Base-by-base conservation (phyloP, 768 basidiomycete species). In the Naganishia vaughanmartiniae region DNA sequence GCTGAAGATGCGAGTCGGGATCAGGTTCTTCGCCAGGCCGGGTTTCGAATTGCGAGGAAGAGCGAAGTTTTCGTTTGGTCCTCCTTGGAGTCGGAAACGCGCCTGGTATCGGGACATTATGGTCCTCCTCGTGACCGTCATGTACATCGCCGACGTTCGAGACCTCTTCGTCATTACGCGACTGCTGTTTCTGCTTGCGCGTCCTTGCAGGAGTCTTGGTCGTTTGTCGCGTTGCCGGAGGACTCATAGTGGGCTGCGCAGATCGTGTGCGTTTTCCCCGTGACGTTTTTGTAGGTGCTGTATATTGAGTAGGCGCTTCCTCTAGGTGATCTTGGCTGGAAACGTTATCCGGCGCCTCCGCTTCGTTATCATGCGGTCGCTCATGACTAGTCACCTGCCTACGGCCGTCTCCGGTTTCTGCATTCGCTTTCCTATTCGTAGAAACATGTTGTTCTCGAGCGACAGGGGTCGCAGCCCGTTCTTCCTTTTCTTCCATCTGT, bases 181-280 rank as follows among this genome's bases (percentile, higher is more conserved):
- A 10, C 24, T 58, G n/a, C 19, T 63, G 39, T 42, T 63, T 63
- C 24, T 63, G 60, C 24, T 45, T 42, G 5, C 60, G 60, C 11
- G 60, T 63, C 30, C 60, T 63, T 10, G 60, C 60, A 14, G 60
- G 60, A 26, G 60, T 63, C 19, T 63, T 63, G n/a, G 39, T 26
- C 4, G 28, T 63, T 17, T 14, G 36, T 19, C 60, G 21, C 12
- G 36, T 46, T 30, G 36, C 39, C n/a, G 60, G 60, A 5, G 60
- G 60, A 30, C 60, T 63, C 26, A 26, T 24, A 12, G 60, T 36
- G 19, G 30, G 57, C 36, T 39, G 57, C 33, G 17, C 24, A 33
- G 57, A 58, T n/a, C 60, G 60, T 19, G 60, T 45, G 24, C 60
- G 60, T 15, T 26, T 45, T 15, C 24, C 60, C 30, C 39, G 46